These are phyloP conservation scores for Abrus precatorius DNA, from an alignment of 306 rosid genomes.

Conservation along the genomic window DNA sequence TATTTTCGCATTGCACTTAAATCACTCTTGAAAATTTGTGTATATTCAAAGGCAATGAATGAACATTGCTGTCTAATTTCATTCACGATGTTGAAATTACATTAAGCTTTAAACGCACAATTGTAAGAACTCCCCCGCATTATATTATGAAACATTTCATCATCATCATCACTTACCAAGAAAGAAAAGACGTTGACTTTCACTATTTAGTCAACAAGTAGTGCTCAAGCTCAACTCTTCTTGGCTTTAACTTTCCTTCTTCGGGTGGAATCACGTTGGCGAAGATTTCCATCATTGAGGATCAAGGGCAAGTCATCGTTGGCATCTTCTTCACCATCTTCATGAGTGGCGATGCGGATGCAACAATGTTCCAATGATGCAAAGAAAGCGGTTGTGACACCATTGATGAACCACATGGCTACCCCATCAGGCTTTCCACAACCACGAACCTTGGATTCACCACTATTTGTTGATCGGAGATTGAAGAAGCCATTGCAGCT, in stretches of 20 bases:
- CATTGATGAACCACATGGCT: conserved; percentile 64
- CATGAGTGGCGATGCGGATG: conserved; percentile 66
- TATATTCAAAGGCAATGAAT: conserved; percentile 21
- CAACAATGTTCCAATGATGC: conserved; percentile 67
- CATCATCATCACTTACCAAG: conserved; percentile 37
- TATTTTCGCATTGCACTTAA: background rate
- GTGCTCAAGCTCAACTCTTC: conserved; percentile 13
- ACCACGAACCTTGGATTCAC: conserved; percentile 46
- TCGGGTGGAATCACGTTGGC: conserved; percentile 31
- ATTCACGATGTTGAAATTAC: conserved; percentile 29
- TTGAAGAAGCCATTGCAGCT: conserved; percentile 58
- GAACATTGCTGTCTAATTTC: background rate
- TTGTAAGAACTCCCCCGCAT: background rate
- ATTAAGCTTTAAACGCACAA: conserved; percentile 33
- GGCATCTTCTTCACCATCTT: conserved; percentile 56
- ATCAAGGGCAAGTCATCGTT: conserved; percentile 68
- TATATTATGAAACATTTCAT: background rate
- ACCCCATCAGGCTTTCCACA: conserved; percentile 62
- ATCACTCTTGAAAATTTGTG: background rate
- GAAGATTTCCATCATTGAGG: conserved; percentile 60
- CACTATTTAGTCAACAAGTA: background rate
- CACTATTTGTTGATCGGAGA: conserved; percentile 55
- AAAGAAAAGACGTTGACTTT: background rate
- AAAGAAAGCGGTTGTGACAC: conserved; percentile 64
- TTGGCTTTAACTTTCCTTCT: conserved; percentile 53